Base-by-base conservation (phyloP, 352 stramenopile species). In the Phytophthora citrophthora region DNA sequence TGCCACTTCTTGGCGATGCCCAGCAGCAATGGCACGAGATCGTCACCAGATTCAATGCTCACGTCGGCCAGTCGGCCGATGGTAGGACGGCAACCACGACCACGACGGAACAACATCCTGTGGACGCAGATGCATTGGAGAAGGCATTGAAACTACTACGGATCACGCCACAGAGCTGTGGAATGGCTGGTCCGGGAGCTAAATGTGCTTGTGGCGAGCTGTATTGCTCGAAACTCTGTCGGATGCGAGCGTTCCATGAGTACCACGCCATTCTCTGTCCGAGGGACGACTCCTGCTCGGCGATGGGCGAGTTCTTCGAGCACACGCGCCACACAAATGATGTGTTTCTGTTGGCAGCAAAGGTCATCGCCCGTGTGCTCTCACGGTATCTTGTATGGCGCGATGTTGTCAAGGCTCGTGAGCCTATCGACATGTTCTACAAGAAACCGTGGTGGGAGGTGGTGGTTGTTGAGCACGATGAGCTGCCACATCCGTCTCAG, bases 401-500 rank as follows among this genome's bases (percentile, higher is more conserved):
- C 9, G 77, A 90, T 54, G 65, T 90, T 8, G 54, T 79, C 24
- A 86, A 88, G 48, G 77, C 83, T 0, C 74, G 83, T 18, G 78
- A 83, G 27, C 83, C 89, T 5, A 95, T 95, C 46, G 76, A 90
- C 18, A 93, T 94, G 77, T 98, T 97, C 66, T 94, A 93, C 68
- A 93, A 97, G 66, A 89, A 95, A 57, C 84, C 81, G 0, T 97
- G 91, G 91, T 97, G 90, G 90, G 88, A 96, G 39, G 80, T 91
- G 15, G 80, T 90, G 31, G 73, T 85, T 26, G 83, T 89, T 5
- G 70, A 85, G 20, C 73, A 81, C 20, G 87, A 89, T 12, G 71
- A 90, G 38, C 62, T 76, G 58, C 53, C 65, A 16, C 63, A 57
- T 9, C 10, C 24, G 12, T 34, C 20, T 9, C 40, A 20, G 41